A percentile compares a stretch with the other conserved stretches of the same genome.
phyloP scores from a whole-genome alignment of 148 eudicot genomes.

The Persicaria maculosa region DNA sequence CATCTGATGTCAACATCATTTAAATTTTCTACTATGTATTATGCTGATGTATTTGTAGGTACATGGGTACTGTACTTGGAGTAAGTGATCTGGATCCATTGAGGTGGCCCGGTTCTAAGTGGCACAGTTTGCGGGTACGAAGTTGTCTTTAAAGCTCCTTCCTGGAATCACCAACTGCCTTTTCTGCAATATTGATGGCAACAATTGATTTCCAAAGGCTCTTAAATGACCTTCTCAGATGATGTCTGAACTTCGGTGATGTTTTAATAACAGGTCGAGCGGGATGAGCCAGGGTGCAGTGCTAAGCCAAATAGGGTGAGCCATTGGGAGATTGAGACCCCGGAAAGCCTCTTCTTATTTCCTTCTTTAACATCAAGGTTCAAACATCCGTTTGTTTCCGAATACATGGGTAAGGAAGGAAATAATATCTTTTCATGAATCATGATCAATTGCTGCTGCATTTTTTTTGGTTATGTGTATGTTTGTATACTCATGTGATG shows the following conservation, averaged over 20 bases:
- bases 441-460: too few relatives aligned
- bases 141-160: background rate
- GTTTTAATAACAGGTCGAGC: conserved; percentile 50
- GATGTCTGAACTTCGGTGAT: background rate
- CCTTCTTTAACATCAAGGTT: conserved; percentile 73
- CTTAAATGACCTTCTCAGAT: background rate
- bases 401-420: conserved; percentile 40
- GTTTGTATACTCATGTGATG: conserved; percentile 10
- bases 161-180: background rate
- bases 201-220: background rate
- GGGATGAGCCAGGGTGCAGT: conserved; percentile 89
- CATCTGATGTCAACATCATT: conserved; percentile 9
- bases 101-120: conserved; percentile 90
- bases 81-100: conserved; percentile 76
- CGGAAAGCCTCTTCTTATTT: conserved; percentile 89
- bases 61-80: conserved; percentile 81
- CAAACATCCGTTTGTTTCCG: conserved; percentile 65
- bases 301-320: conserved; percentile 79
- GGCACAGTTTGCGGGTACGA: conserved; percentile 81
- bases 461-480: background rate
- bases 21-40: background rate
- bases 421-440: background rate
- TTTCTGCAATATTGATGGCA: background rate
- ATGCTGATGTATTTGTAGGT: conserved; percentile 33
- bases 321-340: conserved; percentile 90